These are phyloP conservation scores for Clausena lansium DNA, from an alignment of 345 rosid species.

Conservation along the genomic window DNA sequence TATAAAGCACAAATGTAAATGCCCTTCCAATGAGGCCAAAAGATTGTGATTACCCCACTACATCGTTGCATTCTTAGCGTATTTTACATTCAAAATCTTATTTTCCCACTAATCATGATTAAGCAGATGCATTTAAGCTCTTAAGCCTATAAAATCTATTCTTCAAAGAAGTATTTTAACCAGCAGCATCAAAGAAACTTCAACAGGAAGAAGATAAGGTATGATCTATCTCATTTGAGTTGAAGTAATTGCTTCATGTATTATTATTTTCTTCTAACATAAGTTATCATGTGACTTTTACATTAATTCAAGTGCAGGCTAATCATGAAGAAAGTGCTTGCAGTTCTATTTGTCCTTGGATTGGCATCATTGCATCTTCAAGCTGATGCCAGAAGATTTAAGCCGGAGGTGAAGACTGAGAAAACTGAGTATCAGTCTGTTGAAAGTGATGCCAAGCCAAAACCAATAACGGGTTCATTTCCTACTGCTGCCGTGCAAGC, in stretches of 20 bases:
- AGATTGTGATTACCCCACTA: slow-evolving; percentile 22
- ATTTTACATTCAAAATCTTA: neutral
- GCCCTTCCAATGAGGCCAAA: slow-evolving; percentile 1
- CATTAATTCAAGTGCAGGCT: slow-evolving; percentile 1
- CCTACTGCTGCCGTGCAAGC: neutral
- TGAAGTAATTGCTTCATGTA: neutral
- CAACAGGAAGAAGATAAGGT: slow-evolving; percentile 12
- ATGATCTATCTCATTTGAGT: neutral
- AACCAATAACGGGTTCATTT: neutral
- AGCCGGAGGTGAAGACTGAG: neutral
- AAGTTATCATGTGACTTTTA: neutral
- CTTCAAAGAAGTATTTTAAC: slow-evolving; percentile 4
- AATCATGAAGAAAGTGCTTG: slow-evolving; percentile 24
- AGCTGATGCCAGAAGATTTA: slow-evolving; percentile 25
- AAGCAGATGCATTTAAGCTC: neutral
- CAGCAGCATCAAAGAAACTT: slow-evolving; percentile 8
- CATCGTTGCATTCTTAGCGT: neutral
- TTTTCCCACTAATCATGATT: slow-evolving; percentile 25
- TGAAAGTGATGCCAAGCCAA: neutral
- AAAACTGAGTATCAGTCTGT: neutral
- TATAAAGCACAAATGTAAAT: neutral
- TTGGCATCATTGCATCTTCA: slow-evolving; percentile 18
- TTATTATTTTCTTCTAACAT: neutral
- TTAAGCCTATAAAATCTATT: slow-evolving; percentile 19
- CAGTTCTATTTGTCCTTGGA: slow-evolving; percentile 14